phyloP scores from a whole-genome alignment of 257 asterid species.

The Haberlea rhodopensis region DNA sequence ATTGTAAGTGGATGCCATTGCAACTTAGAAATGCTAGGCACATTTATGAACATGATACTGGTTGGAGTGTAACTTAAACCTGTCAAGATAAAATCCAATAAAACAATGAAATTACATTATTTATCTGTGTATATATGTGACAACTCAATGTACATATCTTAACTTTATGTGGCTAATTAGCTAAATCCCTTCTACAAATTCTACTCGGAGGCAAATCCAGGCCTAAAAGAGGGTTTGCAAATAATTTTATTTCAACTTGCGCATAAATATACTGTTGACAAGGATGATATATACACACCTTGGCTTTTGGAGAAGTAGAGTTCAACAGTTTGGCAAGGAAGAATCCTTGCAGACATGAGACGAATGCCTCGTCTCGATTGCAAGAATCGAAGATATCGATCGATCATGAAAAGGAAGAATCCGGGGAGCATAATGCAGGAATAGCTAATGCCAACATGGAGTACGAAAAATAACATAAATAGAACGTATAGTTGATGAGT shows the following conservation, averaged over 20 bases:
- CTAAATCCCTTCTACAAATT: no score
- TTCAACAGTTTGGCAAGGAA: constrained; percentile 60
- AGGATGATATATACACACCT: constrained; percentile 35
- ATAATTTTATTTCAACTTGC: no score
- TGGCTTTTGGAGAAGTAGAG: constrained; percentile 66
- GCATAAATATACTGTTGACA: no score
- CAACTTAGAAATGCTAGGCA: constrained; percentile 69
- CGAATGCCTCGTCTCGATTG: constrained; percentile 67
- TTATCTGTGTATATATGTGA: no score
- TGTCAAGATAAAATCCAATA: constrained; percentile 22
- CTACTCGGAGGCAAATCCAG: no score
- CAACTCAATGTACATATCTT: no score
- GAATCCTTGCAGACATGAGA: constrained; percentile 52
- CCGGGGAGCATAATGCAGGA: constrained; percentile 73
- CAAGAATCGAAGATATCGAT: constrained; percentile 68
- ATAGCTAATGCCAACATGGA: constrained; percentile 62
- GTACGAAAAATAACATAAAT: constrained; percentile 66
- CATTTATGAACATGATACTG: constrained; percentile 68
- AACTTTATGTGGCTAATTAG: no score
- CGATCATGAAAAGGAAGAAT: constrained; percentile 77
- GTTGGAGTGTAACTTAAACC: constrained; percentile 66
- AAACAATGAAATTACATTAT: background rate
- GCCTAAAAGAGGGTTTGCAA: no score
- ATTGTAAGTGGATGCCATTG: constrained; percentile 97
- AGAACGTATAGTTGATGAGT: constrained; percentile 71